These are phyloP conservation scores for Populus deltoides DNA, from an alignment of 345 rosid species.

Conservation along the genomic window DNA sequence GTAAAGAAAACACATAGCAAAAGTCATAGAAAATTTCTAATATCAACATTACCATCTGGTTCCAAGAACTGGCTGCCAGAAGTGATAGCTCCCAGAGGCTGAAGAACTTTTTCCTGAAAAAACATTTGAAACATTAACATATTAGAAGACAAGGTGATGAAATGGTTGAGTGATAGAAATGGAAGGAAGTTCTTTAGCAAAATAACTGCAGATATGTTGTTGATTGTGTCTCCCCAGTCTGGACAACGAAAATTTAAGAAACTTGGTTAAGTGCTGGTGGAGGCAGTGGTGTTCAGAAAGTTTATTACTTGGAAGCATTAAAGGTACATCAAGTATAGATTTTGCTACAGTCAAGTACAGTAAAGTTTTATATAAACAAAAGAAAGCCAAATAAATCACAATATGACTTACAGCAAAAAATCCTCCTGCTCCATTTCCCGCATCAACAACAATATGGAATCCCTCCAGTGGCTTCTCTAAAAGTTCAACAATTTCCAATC, in stretches of 20 bases:
- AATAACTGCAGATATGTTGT: neutral
- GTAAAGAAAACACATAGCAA: constrained; percentile 7
- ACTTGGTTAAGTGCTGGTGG: neutral
- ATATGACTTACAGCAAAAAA: constrained; percentile 80
- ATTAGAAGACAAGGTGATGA: neutral
- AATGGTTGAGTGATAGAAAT: neutral
- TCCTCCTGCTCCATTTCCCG: constrained; percentile 99
- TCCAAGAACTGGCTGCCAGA: constrained; percentile 96
- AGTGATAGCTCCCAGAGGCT: constrained; percentile 89
- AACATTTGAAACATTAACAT: neutral
- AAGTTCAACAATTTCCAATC: constrained; percentile 25
- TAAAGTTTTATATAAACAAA: neutral
- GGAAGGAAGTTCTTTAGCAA: neutral
- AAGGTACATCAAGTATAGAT: neutral
- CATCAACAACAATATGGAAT: constrained; percentile 94
- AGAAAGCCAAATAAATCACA: neutral
- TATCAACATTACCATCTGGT: constrained; percentile 69
- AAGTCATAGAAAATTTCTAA: constrained; percentile 4
- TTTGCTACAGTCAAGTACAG: neutral
- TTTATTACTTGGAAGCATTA: neutral
- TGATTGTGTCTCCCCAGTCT: neutral
- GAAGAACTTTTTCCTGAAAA: constrained; percentile 84
- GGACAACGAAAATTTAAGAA: neutral
- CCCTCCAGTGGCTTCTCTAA: constrained; percentile 95
- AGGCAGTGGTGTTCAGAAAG: neutral